phyloP scores from a whole-genome alignment of 768 basidiomycete genomes.

The Rhodotorula babjevae region DNA sequence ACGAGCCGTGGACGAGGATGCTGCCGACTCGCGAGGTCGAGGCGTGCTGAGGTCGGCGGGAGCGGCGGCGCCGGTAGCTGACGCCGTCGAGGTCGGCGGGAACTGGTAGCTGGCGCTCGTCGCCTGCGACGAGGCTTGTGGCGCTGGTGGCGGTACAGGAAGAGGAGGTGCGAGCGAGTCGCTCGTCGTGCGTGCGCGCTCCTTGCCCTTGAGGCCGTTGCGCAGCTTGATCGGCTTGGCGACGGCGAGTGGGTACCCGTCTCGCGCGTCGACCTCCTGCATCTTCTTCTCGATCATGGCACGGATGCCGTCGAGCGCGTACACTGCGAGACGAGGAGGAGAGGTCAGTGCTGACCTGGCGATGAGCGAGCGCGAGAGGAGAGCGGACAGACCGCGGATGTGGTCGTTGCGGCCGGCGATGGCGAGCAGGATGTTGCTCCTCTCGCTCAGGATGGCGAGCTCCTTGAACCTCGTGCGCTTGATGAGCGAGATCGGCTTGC shows the following conservation, averaged over 20 bases:
- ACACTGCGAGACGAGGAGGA: constrained; percentile 11
- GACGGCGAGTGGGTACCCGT: constrained; percentile 27
- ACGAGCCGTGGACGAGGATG: background rate
- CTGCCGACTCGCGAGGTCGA: constrained; percentile 4
- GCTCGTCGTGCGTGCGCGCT: background rate
- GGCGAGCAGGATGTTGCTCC: constrained; percentile 42
- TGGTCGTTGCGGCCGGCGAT: constrained; percentile 43
- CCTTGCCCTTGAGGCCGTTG: constrained; percentile 8
- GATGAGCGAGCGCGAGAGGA: background rate
- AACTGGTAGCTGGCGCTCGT: background rate
- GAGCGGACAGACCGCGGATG: constrained; percentile 17
- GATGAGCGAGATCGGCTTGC: constrained; percentile 41
- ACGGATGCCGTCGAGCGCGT: constrained; percentile 42
- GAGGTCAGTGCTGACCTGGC: background rate
- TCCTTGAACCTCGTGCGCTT: constrained; percentile 40
- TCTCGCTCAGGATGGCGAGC: constrained; percentile 37
- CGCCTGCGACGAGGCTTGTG: background rate
- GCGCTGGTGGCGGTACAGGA: background rate
- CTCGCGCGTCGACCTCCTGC: constrained; percentile 20
- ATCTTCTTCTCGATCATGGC: constrained; percentile 42
- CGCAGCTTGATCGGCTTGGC: background rate
- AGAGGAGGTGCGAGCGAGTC: background rate
- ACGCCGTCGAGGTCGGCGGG: background rate
- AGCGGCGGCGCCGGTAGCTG: no score
- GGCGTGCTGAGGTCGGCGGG: no score